Evolutionary conservation across 345 rosid genomes (phyloP).

Genomic region (Pugionium cornutum): DNA sequence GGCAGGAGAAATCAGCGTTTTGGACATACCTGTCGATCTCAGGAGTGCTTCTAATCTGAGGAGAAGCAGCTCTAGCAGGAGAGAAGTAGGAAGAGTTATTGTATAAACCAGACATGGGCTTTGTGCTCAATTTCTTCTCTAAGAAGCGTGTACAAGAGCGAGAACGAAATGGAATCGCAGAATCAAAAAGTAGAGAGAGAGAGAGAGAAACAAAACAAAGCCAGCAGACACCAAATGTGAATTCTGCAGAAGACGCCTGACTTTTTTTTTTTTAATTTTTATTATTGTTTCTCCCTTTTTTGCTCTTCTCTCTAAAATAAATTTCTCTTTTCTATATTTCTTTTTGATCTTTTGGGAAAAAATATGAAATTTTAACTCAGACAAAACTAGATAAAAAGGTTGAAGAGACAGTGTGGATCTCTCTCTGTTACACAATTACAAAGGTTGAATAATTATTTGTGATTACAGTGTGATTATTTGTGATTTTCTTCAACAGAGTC

Average conservation of each 20-base stretch:
- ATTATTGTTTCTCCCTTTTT: background rate
- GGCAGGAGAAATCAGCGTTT: background rate
- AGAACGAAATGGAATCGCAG: slow-evolving; percentile 13
- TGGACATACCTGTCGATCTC: slow-evolving; percentile 78
- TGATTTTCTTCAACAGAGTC: slow-evolving; percentile 22
- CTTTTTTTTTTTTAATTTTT: slow-evolving; percentile 27
- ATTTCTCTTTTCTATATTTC: background rate
- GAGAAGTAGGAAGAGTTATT: slow-evolving; percentile 83
- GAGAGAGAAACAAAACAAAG: slow-evolving; percentile 9
- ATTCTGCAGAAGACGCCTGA: slow-evolving; percentile 41
- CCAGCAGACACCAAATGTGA: slow-evolving; percentile 43
- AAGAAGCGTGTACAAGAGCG: slow-evolving; percentile 23
- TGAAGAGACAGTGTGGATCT: slow-evolving; percentile 32
- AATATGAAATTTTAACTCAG: background rate
- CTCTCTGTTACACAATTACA: slow-evolving; percentile 14
- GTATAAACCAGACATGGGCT: slow-evolving; percentile 84
- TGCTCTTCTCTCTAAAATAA: background rate
- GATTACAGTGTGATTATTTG: too few species aligned
- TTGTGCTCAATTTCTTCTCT: slow-evolving; percentile 8
- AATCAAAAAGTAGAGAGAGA: background rate
- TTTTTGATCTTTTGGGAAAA: background rate
- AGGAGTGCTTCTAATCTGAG: slow-evolving; percentile 93
- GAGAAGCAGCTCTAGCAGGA: slow-evolving; percentile 96
- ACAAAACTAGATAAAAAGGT: background rate
- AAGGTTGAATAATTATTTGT: slow-evolving; percentile 32